These are phyloP conservation scores for Pseudomonodictys pantanalensis DNA, from an alignment of 495 filamentous ascomycete genomes.

Conservation along the genomic window DNA sequence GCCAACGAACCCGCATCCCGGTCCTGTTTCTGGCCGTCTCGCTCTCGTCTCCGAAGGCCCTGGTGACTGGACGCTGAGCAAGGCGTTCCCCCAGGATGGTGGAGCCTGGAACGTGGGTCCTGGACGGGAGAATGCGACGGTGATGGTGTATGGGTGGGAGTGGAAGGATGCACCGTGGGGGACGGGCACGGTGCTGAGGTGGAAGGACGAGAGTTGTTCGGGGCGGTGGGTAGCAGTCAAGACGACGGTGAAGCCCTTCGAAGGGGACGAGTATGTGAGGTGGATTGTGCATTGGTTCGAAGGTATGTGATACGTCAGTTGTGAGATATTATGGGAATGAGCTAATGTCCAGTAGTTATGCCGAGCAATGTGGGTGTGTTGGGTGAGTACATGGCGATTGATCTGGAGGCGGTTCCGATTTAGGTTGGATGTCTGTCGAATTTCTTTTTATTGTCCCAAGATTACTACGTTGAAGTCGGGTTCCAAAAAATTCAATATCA, in stretches of 20 bases:
- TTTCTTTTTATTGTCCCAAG: too few relatives aligned
- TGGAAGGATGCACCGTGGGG: background rate
- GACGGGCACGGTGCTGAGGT: background rate
- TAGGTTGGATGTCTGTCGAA: too few relatives aligned
- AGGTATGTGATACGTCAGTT: background rate
- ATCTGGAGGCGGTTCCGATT: too few relatives aligned
- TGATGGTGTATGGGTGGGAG: background rate
- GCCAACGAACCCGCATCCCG: constrained; percentile 4
- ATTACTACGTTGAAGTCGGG: too few relatives aligned
- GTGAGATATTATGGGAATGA: background rate
- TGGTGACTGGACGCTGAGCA: background rate
- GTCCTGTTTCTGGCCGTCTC: background rate
- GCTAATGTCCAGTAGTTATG: background rate
- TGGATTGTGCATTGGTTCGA: background rate
- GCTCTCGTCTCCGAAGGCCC: background rate
- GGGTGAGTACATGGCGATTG: background rate
- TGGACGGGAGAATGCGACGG: background rate
- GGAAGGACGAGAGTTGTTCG: background rate
- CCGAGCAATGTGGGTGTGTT: background rate
- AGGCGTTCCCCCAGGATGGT: constrained; percentile 4
- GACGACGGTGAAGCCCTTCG: background rate
- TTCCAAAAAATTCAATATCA: too few relatives aligned
- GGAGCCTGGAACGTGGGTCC: background rate
- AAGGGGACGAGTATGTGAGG: background rate
- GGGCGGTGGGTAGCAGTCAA: background rate